Evolutionary conservation across 148 eudicot species (phyloP), one percentile per base, ranked within the genome.

Genomic region (Silene uniflora): DNA sequence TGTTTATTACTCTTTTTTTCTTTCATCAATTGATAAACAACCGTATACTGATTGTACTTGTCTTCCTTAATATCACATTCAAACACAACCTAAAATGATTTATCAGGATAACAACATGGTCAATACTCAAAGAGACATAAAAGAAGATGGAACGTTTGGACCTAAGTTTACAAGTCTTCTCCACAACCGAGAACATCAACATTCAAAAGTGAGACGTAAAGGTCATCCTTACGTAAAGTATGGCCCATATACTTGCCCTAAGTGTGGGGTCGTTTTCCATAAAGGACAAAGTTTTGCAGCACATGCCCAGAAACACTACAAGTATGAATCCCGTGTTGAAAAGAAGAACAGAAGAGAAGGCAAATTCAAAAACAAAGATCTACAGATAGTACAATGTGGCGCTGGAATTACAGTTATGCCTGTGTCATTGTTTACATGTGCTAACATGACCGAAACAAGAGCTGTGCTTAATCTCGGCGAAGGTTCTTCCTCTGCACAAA

Each of bases 241-340:
- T 16, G 80, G 76, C 25, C 80, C 80, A 5, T 72, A 78, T 22
- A 52, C 58, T 55, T 78, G 80, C 65, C 71, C 76, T 35, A 11
- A 22, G 13, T 78, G 76, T 55, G 17, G 54, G 0, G 63, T 9
- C 6, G 14, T 65, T 52, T 78, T 63, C 18, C 24, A 63, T 1
- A 6, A 21, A 10, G 56, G 21, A 72, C 10, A 64, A 62, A 5
- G 42, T 19, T 78, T 12, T 55, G 35, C 80, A 54, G 66, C 80
- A 72, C 80, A 78, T 42, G 11, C 12, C 7, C 2, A 65, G 0
- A 63, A 0, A 14, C 80, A 78, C 42, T 78, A 72, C 76, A 78
- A 65, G 72, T 19, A 52, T 54, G 80, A 78, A 62, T 63, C 76
- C 22, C 66, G 65, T 6, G 24, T 4, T 54, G 72, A 78, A 55